These are phyloP conservation scores for Davidsoniella neocaledoniae DNA, from an alignment of 2,329 filamentous ascomycete genomes.

Conservation along the genomic window DNA sequence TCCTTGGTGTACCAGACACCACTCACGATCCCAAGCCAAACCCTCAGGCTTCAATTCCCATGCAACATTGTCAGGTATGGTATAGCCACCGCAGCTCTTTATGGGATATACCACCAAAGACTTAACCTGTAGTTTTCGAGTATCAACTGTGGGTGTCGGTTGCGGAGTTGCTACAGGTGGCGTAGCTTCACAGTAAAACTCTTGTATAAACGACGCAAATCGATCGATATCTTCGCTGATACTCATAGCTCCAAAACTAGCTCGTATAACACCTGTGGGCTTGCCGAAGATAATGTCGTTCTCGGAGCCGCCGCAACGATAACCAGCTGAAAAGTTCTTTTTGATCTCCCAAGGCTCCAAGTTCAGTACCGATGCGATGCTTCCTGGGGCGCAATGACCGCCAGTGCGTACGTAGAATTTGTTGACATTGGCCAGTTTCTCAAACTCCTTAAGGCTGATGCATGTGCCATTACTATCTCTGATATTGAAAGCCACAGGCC, in stretches of 20 bases:
- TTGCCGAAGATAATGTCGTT: constrained; percentile 70
- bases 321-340: constrained; percentile 68
- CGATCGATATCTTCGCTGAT: constrained; percentile 53
- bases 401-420: constrained; percentile 76
- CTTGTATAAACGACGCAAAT: constrained; percentile 54
- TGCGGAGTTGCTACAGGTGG: not conserved
- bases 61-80: constrained; percentile 39
- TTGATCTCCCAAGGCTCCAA: constrained; percentile 69
- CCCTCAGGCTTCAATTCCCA: constrained; percentile 77
- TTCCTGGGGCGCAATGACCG: constrained; percentile 81
- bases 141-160: not conserved
- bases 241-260: constrained; percentile 84
- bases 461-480: constrained; percentile 51
- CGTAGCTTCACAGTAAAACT: constrained; percentile 26
- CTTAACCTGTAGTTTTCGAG: constrained; percentile 27
- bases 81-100: constrained; percentile 78
- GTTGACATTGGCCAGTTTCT: constrained; percentile 66
- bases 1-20: constrained; percentile 80
- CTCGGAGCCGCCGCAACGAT: constrained; percentile 60
- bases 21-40: constrained; percentile 86
- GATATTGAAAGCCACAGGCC: constrained; percentile 73
- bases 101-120: constrained; percentile 69
- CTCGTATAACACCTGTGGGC: constrained; percentile 71
- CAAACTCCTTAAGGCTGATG: constrained; percentile 69
- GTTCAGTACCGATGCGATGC: constrained; percentile 55